Evolutionary conservation across 2,329 filamentous ascomycete genomes (phyloP).

Genomic region (Microcyclospora pomicola): DNA sequence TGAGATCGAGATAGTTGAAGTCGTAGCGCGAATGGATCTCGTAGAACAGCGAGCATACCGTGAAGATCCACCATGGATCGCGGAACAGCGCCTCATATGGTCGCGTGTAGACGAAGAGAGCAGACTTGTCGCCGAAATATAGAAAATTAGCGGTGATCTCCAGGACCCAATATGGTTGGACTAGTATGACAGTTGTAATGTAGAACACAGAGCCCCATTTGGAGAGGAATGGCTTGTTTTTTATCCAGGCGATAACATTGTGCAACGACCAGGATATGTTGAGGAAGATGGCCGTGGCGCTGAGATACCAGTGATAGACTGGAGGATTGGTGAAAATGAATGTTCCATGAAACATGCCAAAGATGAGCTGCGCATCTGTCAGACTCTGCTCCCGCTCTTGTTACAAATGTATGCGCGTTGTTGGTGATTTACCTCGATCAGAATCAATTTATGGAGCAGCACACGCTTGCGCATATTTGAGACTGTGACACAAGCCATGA

Average conservation of each 20-base stretch:
- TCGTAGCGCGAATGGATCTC: conserved; percentile 50
- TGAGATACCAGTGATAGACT: conserved; percentile 50
- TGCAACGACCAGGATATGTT: conserved; percentile 50
- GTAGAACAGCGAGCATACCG: conserved; percentile 45
- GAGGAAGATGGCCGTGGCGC: conserved; percentile 44
- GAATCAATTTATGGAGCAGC: conserved; percentile 36
- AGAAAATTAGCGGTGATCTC: conserved; percentile 49
- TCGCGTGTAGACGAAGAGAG: conserved; percentile 40
- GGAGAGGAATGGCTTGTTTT: conserved; percentile 44
- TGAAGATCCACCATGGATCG: conserved; percentile 57
- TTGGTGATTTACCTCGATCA: conserved; percentile 33
- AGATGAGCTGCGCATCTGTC: conserved; percentile 31
- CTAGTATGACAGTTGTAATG: conserved; percentile 44
- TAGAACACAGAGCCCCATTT: conserved; percentile 38
- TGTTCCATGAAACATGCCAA: conserved; percentile 42
- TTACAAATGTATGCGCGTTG: neutral
- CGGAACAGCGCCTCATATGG: conserved; percentile 48
- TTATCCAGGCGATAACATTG: conserved; percentile 55
- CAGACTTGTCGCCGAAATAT: conserved; percentile 35
- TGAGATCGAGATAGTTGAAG: conserved; percentile 40
- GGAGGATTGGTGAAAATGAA: conserved; percentile 45
- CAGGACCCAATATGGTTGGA: conserved; percentile 49
- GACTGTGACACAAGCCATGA: conserved; percentile 35
- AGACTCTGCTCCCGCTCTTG: neutral
- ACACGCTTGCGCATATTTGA: conserved; percentile 36